Conservation (phyloP, 441 rosid genomes). For the Theobroma grandiflorum region DNA sequence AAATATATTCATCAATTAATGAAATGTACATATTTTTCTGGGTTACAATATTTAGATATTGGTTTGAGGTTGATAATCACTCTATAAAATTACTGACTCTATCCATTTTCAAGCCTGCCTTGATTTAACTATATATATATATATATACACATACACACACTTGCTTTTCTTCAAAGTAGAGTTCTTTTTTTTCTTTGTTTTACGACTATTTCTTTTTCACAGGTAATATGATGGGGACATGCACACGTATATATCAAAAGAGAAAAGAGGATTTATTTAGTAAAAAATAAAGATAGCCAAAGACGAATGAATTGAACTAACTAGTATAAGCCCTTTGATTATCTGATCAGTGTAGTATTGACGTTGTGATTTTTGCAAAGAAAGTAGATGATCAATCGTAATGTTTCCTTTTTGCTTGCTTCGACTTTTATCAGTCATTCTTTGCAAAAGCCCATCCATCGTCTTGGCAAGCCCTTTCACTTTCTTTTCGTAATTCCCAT, state of each 20-base stretch:
- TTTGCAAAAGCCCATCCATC: background rate
- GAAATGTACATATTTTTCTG: too few relatives aligned
- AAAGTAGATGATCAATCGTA: background rate
- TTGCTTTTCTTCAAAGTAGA: too few relatives aligned
- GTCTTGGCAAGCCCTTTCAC: background rate
- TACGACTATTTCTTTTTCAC: too few relatives aligned
- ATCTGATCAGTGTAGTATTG: constrained; percentile 8
- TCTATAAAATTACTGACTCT: too few relatives aligned
- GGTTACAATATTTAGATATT: too few relatives aligned
- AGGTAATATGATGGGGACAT: background rate
- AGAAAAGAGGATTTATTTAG: background rate
- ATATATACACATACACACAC: too few relatives aligned
- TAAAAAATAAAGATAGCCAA: background rate
- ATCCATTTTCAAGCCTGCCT: too few relatives aligned
- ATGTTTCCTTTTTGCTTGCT: background rate
- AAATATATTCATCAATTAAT: too few relatives aligned
- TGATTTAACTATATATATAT: too few relatives aligned
- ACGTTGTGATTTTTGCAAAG: background rate
- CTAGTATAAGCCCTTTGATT: constrained; percentile 12
- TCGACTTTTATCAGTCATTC: background rate
- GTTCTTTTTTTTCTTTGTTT: too few relatives aligned
- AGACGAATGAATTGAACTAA: background rate
- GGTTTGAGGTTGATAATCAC: too few relatives aligned
- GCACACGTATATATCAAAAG: background rate
- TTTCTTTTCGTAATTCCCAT: background rate